A percentile compares a stretch with the other conserved stretches of the same genome.
These are phyloP conservation scores for Petrea volubilis DNA, from an alignment of 257 asterid species.

Conservation along the genomic window DNA sequence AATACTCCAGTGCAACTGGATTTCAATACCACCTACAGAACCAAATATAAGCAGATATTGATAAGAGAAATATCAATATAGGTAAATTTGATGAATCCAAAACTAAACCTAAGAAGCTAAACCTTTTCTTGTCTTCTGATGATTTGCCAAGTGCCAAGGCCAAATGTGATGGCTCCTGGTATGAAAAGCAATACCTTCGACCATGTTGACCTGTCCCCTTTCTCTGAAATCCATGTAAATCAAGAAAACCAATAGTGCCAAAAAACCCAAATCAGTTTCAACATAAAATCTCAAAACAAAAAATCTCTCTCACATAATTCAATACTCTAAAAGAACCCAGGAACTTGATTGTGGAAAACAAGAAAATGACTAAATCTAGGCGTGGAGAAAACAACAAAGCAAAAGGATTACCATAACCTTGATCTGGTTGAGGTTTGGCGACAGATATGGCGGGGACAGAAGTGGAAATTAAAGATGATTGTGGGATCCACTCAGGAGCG, in stretches of 20 bases:
- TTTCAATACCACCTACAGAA: neutral
- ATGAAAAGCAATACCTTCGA: slow-evolving; percentile 81
- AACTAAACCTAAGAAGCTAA: neutral
- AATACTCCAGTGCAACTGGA: neutral
- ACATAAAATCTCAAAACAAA: neutral
- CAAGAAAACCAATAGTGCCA: neutral
- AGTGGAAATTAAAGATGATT: slow-evolving; percentile 40
- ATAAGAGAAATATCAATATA: no score
- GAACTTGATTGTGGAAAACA: neutral
- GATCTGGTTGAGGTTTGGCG: slow-evolving; percentile 38
- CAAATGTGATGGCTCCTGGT: slow-evolving; percentile 90
- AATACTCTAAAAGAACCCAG: neutral
- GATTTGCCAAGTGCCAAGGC: slow-evolving; percentile 97
- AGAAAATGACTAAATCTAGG: neutral
- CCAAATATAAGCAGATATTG: neutral
- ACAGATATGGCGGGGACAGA: slow-evolving; percentile 48
- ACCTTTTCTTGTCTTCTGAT: slow-evolving; percentile 94
- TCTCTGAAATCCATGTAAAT: slow-evolving; percentile 42
- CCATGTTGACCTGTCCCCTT: slow-evolving; percentile 60
- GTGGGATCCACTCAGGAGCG: slow-evolving; percentile 37
- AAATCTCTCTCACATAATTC: neutral
- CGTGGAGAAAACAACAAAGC: neutral
- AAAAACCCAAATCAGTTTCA: slow-evolving; percentile 23
- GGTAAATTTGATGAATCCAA: neutral
- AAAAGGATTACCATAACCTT: slow-evolving; percentile 33